Evolutionary conservation across 306 rosid genomes (phyloP).

Genomic region (Pyrus pyrifolia): DNA sequence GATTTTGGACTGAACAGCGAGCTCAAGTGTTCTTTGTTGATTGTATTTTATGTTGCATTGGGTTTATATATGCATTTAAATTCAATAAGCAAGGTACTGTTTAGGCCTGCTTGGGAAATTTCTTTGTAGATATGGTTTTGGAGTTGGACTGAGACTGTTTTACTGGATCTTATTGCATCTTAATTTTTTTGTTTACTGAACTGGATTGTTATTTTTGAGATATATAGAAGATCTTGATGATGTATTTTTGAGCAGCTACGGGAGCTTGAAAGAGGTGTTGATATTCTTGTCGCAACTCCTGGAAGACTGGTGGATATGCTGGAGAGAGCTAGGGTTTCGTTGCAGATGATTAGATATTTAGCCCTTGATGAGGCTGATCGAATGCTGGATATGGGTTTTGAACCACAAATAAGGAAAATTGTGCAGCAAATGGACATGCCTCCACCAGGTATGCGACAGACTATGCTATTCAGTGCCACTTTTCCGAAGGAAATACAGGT

Average conservation of each 20-base stretch:
- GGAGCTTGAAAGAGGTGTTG: constrained; percentile 89
- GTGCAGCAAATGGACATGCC: constrained; percentile 92
- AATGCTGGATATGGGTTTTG: constrained; percentile 84
- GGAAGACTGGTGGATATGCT: constrained; percentile 91
- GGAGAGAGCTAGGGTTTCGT: constrained; percentile 81
- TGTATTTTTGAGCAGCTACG: constrained; percentile 49
- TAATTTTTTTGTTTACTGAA: not conserved
- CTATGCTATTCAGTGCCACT: constrained; percentile 87
- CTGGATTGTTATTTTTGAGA: not conserved
- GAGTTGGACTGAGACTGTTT: not conserved
- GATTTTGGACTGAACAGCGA: not conserved
- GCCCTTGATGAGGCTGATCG: constrained; percentile 79
- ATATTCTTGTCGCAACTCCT: constrained; percentile 93
- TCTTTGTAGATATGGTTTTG: not conserved
- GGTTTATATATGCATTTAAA: not conserved
- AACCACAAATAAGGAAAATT: constrained; percentile 73
- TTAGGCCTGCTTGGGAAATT: not conserved
- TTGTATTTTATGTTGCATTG: not conserved
- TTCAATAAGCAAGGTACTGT: not conserved
- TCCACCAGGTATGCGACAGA: constrained; percentile 68
- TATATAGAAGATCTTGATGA: constrained; percentile 9
- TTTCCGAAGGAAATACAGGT: constrained; percentile 93
- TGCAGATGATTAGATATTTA: constrained; percentile 64
- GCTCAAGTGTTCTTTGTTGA: not conserved
- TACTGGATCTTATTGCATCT: not conserved